Percentiles rank a stretch among this genome's conserved stretches.
These are phyloP conservation scores for Cercospora zeae-maydis DNA, from an alignment of 2,329 filamentous ascomycete species.

Conservation along the genomic window DNA sequence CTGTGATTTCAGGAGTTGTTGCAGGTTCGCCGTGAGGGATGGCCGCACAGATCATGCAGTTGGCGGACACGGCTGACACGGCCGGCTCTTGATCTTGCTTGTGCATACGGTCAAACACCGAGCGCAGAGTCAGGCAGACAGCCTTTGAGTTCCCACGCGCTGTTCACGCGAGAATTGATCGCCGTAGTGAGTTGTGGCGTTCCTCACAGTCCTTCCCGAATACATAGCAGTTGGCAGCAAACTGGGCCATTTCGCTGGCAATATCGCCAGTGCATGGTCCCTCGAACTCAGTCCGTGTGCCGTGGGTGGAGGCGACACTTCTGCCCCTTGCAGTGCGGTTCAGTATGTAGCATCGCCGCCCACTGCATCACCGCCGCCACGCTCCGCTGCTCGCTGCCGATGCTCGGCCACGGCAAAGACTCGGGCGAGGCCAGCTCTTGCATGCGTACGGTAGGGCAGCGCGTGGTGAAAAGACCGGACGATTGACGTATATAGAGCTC, in stretches of 20 bases:
- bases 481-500: neutral
- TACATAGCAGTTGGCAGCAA: no score
- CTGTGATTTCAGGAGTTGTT: neutral
- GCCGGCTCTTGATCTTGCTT: neutral
- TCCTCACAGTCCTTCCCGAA: neutral
- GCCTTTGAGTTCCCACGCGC: neutral
- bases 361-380: neutral
- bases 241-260: neutral
- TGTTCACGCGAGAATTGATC: neutral
- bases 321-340: neutral
- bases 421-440: neutral
- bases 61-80: neutral
- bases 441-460: neutral
- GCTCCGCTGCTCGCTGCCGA: neutral
- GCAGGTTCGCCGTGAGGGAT: neutral
- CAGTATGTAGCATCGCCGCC: neutral
- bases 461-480: neutral
- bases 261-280: neutral
- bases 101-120: neutral
- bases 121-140: neutral
- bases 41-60: neutral
- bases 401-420: neutral
- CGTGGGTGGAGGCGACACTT: neutral
- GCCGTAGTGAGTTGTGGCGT: neutral
- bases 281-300: no score